Percentiles rank a stretch among this genome's conserved stretches.
phyloP scores from a whole-genome alignment of 2,329 filamentous ascomycete genomes.

The Falciphora oryzae region DNA sequence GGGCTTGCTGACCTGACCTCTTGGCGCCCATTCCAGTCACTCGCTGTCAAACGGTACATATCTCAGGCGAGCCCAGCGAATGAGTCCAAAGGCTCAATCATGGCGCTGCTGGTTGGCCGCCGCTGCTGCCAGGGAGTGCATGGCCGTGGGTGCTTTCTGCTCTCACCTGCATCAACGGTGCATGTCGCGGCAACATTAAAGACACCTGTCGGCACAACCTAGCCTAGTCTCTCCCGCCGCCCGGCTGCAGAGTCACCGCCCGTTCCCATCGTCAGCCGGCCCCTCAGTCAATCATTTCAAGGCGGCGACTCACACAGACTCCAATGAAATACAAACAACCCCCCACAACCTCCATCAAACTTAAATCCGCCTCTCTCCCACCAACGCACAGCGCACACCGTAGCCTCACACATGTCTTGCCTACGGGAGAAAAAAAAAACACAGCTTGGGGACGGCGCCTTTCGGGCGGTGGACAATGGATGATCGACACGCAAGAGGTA shows the following conservation, averaged over 20 bases:
- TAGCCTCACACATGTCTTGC: background rate
- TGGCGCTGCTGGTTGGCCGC: background rate
- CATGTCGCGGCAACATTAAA: background rate
- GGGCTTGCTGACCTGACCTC: constrained; percentile 5
- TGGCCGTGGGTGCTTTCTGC: background rate
- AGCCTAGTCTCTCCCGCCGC: background rate
- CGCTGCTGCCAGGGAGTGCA: background rate
- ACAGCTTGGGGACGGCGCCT: no score
- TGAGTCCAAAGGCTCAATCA: background rate
- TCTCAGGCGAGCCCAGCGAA: background rate
- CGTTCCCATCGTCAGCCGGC: no score
- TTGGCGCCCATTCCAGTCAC: background rate
- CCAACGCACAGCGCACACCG: background rate
- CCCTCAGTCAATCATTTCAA: no score
- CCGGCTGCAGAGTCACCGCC: background rate
- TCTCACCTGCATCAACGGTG: background rate
- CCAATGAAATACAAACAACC: background rate
- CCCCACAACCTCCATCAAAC: background rate
- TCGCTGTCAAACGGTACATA: background rate
- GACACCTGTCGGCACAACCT: background rate
- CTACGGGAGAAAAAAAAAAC: background rate
- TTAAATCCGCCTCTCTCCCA: background rate
- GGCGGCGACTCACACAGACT: no score
- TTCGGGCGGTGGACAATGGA: background rate
- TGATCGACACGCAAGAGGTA: background rate